Evolutionary conservation across 169 alveolate genomes (phyloP).

Genomic region (Eimeria brunetti): DNA sequence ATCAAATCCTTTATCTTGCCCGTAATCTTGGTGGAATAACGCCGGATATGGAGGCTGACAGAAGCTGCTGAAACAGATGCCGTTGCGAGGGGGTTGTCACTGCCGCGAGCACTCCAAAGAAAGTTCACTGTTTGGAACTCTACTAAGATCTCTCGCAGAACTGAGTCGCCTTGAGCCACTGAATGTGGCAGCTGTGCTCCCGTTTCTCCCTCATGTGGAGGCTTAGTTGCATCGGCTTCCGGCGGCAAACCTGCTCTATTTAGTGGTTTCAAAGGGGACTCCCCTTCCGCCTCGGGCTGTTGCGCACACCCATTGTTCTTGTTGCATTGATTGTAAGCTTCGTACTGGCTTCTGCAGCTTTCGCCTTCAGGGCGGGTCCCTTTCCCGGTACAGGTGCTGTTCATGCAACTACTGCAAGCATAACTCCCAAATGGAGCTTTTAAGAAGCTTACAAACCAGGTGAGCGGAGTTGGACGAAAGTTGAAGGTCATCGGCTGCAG

Average conservation of each 20-base stretch:
- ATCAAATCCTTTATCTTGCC: constrained; percentile 11
- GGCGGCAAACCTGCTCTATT: not conserved
- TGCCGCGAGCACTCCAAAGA: constrained; percentile 38
- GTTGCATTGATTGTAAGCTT: not conserved
- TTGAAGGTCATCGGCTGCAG: constrained; percentile 64
- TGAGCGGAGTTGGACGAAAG: constrained; percentile 55
- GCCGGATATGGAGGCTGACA: constrained; percentile 3
- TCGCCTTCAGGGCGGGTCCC: not conserved
- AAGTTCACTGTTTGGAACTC: constrained; percentile 41
- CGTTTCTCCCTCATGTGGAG: not conserved
- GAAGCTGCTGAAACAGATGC: constrained; percentile 52
- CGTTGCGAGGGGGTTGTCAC: constrained; percentile 29
- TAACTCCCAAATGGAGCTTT: constrained; percentile 3
- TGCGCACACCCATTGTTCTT: not conserved
- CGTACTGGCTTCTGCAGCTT: not conserved
- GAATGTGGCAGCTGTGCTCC: not conserved
- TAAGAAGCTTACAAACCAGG: constrained; percentile 14
- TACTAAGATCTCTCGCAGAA: constrained; percentile 12
- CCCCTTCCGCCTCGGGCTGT: not conserved
- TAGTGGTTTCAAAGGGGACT: not conserved
- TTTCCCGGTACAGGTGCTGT: not conserved
- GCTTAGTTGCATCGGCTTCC: not conserved
- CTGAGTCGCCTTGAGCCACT: not conserved
- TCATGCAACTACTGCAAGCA: not conserved
- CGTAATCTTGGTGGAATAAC: constrained; percentile 20